Conservation (phyloP, 768 basidiomycete species). For the Psilocybe tampanensis region DNA sequence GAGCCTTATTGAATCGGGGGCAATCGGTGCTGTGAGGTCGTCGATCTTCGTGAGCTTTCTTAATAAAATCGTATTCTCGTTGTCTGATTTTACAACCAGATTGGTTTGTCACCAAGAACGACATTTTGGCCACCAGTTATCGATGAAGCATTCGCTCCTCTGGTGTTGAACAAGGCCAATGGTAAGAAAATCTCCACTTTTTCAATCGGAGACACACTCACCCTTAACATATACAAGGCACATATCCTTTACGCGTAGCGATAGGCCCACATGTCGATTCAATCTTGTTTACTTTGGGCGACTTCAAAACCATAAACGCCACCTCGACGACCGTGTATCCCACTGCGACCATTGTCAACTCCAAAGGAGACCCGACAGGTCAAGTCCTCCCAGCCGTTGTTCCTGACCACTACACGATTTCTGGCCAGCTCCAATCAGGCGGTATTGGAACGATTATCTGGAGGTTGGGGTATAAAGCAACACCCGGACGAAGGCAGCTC, state of each 20-base stretch:
- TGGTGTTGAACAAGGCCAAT: neutral
- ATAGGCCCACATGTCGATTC: neutral
- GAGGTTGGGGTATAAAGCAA: constrained; percentile 21
- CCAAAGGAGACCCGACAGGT: neutral
- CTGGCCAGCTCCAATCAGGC: constrained; percentile 31
- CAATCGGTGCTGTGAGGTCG: neutral
- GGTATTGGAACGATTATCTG: constrained; percentile 28
- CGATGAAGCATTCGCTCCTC: constrained; percentile 26
- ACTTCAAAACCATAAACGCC: neutral
- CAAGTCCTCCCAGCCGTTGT: neutral
- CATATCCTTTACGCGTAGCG: neutral
- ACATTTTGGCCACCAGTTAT: constrained; percentile 21
- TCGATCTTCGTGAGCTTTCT: neutral
- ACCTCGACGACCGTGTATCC: constrained; percentile 18
- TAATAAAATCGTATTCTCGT: neutral
- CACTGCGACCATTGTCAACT: constrained; percentile 9
- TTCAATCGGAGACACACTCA: neutral
- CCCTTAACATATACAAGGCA: neutral
- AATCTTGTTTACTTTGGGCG: neutral
- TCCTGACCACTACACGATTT: neutral
- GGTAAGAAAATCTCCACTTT: neutral
- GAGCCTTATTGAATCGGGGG: neutral
- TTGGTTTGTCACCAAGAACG: neutral
- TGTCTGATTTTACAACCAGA: neutral
- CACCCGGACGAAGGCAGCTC: constrained; percentile 25